Base-by-base conservation (phyloP, 2,329 filamentous ascomycete genomes). In the Pseudogymnoascus sp. region DNA sequence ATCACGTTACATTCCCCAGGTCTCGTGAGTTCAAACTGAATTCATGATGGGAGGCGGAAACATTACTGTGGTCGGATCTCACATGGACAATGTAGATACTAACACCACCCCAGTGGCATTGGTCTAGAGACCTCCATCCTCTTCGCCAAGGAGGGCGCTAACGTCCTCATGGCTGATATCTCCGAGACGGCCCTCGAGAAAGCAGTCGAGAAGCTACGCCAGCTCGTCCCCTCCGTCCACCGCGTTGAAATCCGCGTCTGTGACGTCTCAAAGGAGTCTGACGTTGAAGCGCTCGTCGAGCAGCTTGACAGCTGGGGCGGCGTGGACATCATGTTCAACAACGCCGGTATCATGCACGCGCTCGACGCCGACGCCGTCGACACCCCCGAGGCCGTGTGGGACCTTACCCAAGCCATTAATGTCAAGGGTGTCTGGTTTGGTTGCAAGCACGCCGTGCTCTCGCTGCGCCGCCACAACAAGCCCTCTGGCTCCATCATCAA, bases 361-460 rank as follows among this genome's bases (percentile, higher is more conserved):
- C 80, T 88, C 64, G 83, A 86, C 67, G 80, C 77, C 3, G 81
- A 86, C 71, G 87, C 88, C 16, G 78, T 90, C 68, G 81, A 86
- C 69, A 90, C 87, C 1, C 81, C 86, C 0, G 88, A 90, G 76
- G 84, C 85, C 72, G 88, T 91, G 74, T 91, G 88, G 88, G 87
- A 91, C 67, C 74, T 90, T 64, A 91, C 88, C 0, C 86, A 89
- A 66, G 84, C 82, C 64, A 89, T 91, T 74, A 91, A 91, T 70
- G 88, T 91, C 68, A 91, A 91, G 79, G 88, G 88, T 42, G 88
- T 91, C 10, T 91, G 88, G 88, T 91, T 83, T 69, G 88, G 88
- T 29, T 84, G 81, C 76, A 91, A 91, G 77, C 86, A 91, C 71
- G 87, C 88, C 1, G 82, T 91, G 10, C 74, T 88, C 62, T 84